Conservation (phyloP, 306 rosid genomes). For the Nissolia schottii region DNA sequence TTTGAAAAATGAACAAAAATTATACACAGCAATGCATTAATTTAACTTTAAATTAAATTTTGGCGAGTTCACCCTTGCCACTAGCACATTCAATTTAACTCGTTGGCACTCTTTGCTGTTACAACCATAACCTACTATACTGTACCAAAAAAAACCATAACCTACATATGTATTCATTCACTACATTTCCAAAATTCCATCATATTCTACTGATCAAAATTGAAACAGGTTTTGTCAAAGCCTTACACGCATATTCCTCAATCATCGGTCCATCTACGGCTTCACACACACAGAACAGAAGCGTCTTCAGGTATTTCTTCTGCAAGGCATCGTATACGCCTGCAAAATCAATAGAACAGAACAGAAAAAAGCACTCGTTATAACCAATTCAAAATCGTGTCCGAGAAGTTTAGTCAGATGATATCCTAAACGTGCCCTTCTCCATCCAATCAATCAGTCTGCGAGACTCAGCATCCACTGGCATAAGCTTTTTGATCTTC, state of each 20-base stretch:
- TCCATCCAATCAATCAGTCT: constrained; percentile 98
- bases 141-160: too few species aligned
- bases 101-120: background rate
- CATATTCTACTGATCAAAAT: constrained; percentile 1
- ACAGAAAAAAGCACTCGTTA: background rate
- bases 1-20: background rate
- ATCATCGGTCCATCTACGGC: constrained; percentile 87
- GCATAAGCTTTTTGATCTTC: constrained; percentile 94
- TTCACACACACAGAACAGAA: constrained; percentile 80
- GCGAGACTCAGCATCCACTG: constrained; percentile 89
- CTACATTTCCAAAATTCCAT: background rate
- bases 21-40: background rate
- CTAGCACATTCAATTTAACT: constrained; percentile 2
- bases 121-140: background rate
- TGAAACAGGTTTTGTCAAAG: background rate
- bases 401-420: background rate
- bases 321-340: constrained; percentile 90
- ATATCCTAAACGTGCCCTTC: constrained; percentile 48
- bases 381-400: background rate
- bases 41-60: background rate
- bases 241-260: constrained; percentile 94
- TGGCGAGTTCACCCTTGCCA: background rate
- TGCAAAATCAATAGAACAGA: constrained; percentile 22
- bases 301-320: constrained; percentile 83
- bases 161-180: background rate